Evolutionary conservation across 2,329 filamentous ascomycete species (phyloP), one percentile per base, ranked within the genome.

Genomic region (Xylariaceae sp.): DNA sequence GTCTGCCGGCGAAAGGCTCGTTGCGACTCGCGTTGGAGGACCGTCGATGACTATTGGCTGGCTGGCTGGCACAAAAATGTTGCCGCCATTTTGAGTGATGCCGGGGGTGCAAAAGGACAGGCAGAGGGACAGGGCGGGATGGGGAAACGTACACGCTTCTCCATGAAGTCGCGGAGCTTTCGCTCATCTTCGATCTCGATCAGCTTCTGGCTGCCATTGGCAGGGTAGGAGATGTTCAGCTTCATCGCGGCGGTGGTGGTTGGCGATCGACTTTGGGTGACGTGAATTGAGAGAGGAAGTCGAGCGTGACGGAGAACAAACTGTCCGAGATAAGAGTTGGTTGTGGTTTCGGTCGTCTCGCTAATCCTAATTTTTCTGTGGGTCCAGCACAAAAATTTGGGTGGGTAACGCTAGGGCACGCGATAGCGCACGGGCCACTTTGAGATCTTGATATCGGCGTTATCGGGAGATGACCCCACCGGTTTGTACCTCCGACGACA

Each of bases 151-250:
- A 89, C 89, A 81, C 90, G 90, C 86, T 92, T 92, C 81, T 97
- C 94, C 88, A 96, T 92, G 88, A 97, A 97, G 83, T 94, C 86
- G 78, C 91, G 89, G 79, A 97, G 87, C 87, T 96, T 97, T 83
- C 92, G 92, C 82, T 99, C 95, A 89, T 99, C 95, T 77, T 99
- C 94, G 74, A 99, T 83, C 73, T 99, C 95, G 83, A 99, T 88
- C 78, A 99, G 86, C 87, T 99, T 99, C 82, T 99, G 94, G 77
- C 92, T 94, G 88, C 94, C 94, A 83, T 97, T 97, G 88, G 93
- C 91, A 82, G 94, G 94, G 88, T 92, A 96, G 73, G 80, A 83
- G 74, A 86, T 83, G 82, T 85, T 85, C 79, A 86, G 79, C 82
- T 90, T 89, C 87, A 89, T 89, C 82, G 83, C 82, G 80, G 77